Conservation (phyloP, 345 rosid species). For the Linum trigynum region DNA sequence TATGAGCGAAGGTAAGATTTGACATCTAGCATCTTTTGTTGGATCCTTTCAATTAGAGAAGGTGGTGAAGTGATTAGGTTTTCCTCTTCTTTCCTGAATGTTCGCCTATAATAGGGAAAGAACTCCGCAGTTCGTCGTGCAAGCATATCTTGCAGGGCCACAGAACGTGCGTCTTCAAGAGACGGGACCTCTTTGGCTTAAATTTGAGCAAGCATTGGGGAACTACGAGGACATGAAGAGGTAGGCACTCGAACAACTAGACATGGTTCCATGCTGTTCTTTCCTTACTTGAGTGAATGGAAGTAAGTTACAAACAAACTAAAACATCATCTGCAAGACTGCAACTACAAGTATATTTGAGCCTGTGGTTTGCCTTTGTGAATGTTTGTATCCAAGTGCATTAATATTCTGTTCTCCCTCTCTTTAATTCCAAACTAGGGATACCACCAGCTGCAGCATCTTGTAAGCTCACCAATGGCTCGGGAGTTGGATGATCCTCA, state of each 20-base stretch:
- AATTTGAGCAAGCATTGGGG: constrained; percentile 72
- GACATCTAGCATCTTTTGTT: neutral
- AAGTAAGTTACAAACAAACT: too few relatives aligned
- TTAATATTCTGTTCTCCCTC: neutral
- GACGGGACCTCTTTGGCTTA: constrained; percentile 56
- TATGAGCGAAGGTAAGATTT: constrained; percentile 70
- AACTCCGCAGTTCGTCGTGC: constrained; percentile 59
- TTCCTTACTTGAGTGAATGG: too few relatives aligned
- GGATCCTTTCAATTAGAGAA: neutral
- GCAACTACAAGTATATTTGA: too few relatives aligned
- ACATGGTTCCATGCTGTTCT: neutral
- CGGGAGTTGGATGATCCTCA: neutral
- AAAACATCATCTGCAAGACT: too few relatives aligned
- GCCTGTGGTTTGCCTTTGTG: neutral
- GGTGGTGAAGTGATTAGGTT: neutral
- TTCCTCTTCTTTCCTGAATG: neutral
- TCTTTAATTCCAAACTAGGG: neutral
- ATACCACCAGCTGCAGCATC: constrained; percentile 1
- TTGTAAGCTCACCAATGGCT: neutral
- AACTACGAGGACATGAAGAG: constrained; percentile 50
- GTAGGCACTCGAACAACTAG: constrained; percentile 19
- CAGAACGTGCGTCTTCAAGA: constrained; percentile 48
- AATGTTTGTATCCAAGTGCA: neutral
- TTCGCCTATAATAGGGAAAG: constrained; percentile 42
- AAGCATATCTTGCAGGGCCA: constrained; percentile 71